Conservation (phyloP, 2,329 filamentous ascomycete species). For the Penicillium sp. region DNA sequence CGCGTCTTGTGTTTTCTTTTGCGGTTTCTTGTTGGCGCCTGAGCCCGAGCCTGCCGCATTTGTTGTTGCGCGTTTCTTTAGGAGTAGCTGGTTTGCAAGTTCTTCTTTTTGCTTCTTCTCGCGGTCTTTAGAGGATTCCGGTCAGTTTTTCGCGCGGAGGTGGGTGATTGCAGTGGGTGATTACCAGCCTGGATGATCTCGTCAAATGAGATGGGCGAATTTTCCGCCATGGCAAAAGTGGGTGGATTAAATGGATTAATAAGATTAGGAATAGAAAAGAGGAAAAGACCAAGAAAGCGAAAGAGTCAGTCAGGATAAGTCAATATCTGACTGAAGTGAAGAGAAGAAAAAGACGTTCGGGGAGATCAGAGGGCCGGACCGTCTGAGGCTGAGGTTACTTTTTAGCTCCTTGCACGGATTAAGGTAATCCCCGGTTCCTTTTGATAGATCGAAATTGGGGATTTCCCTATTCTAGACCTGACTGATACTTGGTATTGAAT, state of each 20-base stretch:
- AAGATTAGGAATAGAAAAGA: background rate
- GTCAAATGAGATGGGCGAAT: conserved; percentile 46
- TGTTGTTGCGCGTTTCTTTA: conserved; percentile 51
- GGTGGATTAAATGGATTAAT: too few relatives aligned
- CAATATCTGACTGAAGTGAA: background rate
- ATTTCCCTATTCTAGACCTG: background rate
- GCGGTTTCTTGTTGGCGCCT: conserved; percentile 9
- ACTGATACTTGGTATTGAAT: background rate
- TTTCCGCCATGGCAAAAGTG: conserved; percentile 35
- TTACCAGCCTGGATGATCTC: conserved; percentile 52
- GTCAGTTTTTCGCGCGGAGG: conserved; percentile 8
- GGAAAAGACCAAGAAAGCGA: background rate
- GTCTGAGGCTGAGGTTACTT: background rate
- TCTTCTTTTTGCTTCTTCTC: conserved; percentile 54
- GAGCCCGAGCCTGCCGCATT: conserved; percentile 46
- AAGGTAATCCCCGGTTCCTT: background rate
- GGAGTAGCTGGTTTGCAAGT: conserved; percentile 58
- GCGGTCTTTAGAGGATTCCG: conserved; percentile 41
- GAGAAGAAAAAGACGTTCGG: conserved; percentile 14
- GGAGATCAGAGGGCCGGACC: conserved; percentile 5
- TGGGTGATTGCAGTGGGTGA: conserved; percentile 8
- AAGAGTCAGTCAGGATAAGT: background rate
- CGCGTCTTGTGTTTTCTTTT: conserved; percentile 40
- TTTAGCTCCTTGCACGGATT: background rate
- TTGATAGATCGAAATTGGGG: background rate